phyloP scores from a whole-genome alignment of 805 yeast species.

The Zygosaccharomyces rouxii region DNA sequence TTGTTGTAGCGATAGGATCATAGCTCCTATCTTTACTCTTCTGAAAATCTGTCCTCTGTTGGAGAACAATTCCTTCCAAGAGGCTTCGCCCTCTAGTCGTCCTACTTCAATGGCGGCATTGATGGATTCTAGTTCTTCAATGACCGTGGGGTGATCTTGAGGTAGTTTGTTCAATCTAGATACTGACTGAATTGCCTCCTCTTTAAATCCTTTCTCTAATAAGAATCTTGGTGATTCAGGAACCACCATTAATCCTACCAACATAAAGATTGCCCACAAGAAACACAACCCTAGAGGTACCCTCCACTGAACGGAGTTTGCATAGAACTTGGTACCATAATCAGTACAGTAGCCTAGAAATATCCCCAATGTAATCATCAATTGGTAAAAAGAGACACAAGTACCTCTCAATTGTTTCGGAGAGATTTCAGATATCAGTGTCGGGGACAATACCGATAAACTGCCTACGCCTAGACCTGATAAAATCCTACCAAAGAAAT shows the following conservation, averaged over 20 bases:
- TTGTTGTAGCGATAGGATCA: slow-evolving; percentile 62
- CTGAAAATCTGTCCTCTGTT: slow-evolving; percentile 59
- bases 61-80: slow-evolving; percentile 61
- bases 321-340: slow-evolving; percentile 47
- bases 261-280: slow-evolving; percentile 42
- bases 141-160: slow-evolving; percentile 51
- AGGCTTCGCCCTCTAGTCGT: slow-evolving; percentile 56
- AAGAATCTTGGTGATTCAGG: slow-evolving; percentile 75
- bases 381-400: slow-evolving; percentile 65
- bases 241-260: slow-evolving; percentile 44
- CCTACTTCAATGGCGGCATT: slow-evolving; percentile 60
- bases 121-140: slow-evolving; percentile 53
- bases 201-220: slow-evolving; percentile 50
- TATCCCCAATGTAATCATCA: slow-evolving; percentile 69
- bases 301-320: slow-evolving; percentile 63
- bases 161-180: slow-evolving; percentile 55
- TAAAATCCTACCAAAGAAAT: slow-evolving; percentile 60
- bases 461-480: slow-evolving; percentile 82
- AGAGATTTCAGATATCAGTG: slow-evolving; percentile 51
- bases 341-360: slow-evolving; percentile 73
- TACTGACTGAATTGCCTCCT: slow-evolving; percentile 58
- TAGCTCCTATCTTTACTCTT: slow-evolving; percentile 48
- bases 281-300: slow-evolving; percentile 59
- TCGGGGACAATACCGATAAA: slow-evolving; percentile 69
- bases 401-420: slow-evolving; percentile 58